A percentile compares a stretch with the other conserved stretches of the same genome.
Conservation (phyloP, 2,329 filamentous ascomycete species). For the Aureobasidium vineae region DNA sequence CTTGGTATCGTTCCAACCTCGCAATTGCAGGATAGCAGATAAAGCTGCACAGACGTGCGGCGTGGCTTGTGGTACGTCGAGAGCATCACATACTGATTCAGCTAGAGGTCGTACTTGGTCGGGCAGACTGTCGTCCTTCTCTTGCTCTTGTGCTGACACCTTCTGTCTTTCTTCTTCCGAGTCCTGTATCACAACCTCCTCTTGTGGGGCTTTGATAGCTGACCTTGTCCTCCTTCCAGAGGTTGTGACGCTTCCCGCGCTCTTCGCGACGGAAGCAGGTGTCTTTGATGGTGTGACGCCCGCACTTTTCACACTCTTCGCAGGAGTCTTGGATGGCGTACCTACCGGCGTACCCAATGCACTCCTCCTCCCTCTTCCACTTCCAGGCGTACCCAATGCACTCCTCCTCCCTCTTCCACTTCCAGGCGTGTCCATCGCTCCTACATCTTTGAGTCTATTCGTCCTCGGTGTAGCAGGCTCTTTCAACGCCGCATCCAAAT, state of each 20-base stretch:
- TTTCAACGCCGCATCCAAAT: conserved; percentile 70
- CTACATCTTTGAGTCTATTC: conserved; percentile 30
- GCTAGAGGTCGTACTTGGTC: conserved; percentile 40
- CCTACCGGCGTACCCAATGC: conserved; percentile 4
- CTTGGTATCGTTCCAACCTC: background rate
- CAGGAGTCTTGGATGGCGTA: conserved; percentile 22
- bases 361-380: conserved; percentile 15
- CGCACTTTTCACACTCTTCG: conserved; percentile 4
- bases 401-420: conserved; percentile 17
- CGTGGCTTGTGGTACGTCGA: conserved; percentile 28
- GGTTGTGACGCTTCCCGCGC: background rate
- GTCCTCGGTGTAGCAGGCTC: conserved; percentile 40
- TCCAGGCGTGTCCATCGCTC: background rate
- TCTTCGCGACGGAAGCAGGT: background rate
- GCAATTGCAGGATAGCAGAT: conserved; percentile 27
- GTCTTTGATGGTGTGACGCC: conserved; percentile 9
- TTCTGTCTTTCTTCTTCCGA: conserved; percentile 2
- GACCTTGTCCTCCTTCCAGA: conserved; percentile 7
- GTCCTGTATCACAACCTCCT: background rate
- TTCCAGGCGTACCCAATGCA: background rate
- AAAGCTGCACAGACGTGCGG: conserved; percentile 32
- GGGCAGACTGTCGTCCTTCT: background rate
- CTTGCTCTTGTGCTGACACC: conserved; percentile 17
- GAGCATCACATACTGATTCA: conserved; percentile 52
- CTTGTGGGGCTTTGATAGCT: background rate